Base-by-base conservation (phyloP, 768 basidiomycete genomes). In the Mycena pura region DNA sequence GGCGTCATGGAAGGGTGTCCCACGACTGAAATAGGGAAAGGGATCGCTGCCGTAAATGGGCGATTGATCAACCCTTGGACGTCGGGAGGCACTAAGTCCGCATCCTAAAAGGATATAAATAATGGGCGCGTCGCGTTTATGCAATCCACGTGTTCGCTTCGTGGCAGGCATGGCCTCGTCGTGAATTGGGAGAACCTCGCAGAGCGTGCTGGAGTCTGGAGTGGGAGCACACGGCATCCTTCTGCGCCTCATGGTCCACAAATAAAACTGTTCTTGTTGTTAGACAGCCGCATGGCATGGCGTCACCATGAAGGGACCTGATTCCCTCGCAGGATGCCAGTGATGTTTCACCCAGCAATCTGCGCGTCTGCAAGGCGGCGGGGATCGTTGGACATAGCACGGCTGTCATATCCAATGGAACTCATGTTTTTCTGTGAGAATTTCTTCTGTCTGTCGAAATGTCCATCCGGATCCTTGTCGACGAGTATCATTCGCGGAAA, bases 41-140 rank as follows among this genome's bases (percentile, higher is more conserved):
- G 56, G 21, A 27, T 22, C 29, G 51, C 38, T 63, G 62, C 62
- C 62, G 62, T 63, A 58, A 55, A 62, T 57, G 56, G 44, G 31
- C 52, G 29, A 49, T 49, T 49, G 39, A 62, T 57, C 49, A 62
- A 61, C 47, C 58, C 46, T 57, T 63, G n/a, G n/a, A 63, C 56
- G 62, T 63, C 56, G 45, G 49, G 46, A 53, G 62, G 50, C n/a
- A 50, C 57, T 57, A 62, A 54, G 47, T 47, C 56, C 27, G 43
- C 51, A 57, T 39, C 50, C 45, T 53, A 52, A n/a, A n/a, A 39
- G 38, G 60, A 61, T 55, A 40, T 48, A 54, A 60, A 60, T 51
- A 60, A 25, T 43, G 21, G 22, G 25, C 58, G 50, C 44, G 25
- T 27, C 43, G 53, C 39, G 29, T 48, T 29, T 25, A 31, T 27